Evolutionary conservation across 1,284 basidiomycete genomes (phyloP).

Genomic region (Meira miltonrushii): DNA sequence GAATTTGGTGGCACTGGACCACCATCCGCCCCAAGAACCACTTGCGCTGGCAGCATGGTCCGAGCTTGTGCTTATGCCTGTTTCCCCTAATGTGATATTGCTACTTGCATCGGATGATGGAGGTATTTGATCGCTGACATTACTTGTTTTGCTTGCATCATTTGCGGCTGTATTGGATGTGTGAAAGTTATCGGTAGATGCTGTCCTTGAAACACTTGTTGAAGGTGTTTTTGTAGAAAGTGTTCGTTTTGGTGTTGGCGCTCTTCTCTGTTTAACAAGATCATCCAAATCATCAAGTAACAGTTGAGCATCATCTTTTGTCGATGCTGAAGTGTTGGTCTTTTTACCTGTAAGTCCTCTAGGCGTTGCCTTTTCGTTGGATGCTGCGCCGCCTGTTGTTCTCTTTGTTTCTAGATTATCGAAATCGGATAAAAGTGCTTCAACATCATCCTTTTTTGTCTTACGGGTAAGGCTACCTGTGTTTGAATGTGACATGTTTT

Average conservation of each 20-base stretch:
- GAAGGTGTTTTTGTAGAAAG: not conserved
- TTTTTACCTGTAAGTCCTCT: conserved; percentile 3
- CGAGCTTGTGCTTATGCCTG: not conserved
- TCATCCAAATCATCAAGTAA: conserved; percentile 49
- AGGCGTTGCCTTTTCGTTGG: conserved; percentile 14
- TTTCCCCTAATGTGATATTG: not conserved
- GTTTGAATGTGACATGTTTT: too few species aligned
- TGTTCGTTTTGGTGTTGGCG: conserved; percentile 5
- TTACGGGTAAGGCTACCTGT: not conserved
- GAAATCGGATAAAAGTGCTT: conserved; percentile 48
- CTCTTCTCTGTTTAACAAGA: conserved; percentile 38
- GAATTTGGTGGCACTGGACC: conserved; percentile 53
- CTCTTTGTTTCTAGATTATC: conserved; percentile 33
- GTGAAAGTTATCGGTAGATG: not conserved
- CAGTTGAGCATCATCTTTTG: conserved; percentile 44
- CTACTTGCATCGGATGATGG: not conserved
- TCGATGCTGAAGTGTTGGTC: conserved; percentile 9
- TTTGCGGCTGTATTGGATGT: not conserved
- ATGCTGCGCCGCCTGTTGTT: conserved; percentile 9
- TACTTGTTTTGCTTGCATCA: not conserved
- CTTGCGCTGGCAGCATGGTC: not conserved
- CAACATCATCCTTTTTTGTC: conserved; percentile 23
- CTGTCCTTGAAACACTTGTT: not conserved
- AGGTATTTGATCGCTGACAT: too few species aligned
- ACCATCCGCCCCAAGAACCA: conserved; percentile 60